Conservation (phyloP, 768 basidiomycete genomes). For the Dacryopinax primogenitus region DNA sequence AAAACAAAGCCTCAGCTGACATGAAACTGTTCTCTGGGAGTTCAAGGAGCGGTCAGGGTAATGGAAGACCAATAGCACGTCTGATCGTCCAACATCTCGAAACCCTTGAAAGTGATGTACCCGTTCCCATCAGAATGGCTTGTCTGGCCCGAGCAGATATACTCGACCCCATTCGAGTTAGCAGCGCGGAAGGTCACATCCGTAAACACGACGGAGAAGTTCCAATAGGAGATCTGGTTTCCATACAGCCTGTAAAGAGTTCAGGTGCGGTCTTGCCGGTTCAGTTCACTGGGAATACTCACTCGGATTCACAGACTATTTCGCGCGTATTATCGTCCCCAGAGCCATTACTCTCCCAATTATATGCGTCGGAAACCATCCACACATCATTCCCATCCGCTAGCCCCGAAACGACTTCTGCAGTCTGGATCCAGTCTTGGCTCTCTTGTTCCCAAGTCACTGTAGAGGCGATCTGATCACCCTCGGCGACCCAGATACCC, state of each 20-base stretch:
- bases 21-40: too few relatives aligned
- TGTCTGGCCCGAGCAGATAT: background rate
- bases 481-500: constrained; percentile 8
- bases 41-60: background rate
- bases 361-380: background rate
- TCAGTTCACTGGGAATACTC: background rate
- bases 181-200: constrained; percentile 2
- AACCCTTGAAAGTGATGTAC: background rate
- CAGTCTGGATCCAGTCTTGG: background rate
- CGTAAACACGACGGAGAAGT: constrained; percentile 7
- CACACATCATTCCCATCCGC: background rate
- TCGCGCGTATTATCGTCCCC: background rate
- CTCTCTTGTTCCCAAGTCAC: background rate
- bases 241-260: constrained; percentile 5
- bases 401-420: background rate
- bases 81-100: background rate
- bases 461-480: background rate
- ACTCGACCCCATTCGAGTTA: background rate
- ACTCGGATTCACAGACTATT: constrained; percentile 4
- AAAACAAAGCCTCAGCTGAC: too few relatives aligned
- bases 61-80: constrained; percentile 3
- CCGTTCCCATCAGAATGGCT: constrained; percentile 3
- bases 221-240: background rate
- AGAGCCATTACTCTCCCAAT: background rate
- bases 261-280: background rate